phyloP scores from a whole-genome alignment of 176 grass and related monocot genomes.

The Metroxylon sagu region DNA sequence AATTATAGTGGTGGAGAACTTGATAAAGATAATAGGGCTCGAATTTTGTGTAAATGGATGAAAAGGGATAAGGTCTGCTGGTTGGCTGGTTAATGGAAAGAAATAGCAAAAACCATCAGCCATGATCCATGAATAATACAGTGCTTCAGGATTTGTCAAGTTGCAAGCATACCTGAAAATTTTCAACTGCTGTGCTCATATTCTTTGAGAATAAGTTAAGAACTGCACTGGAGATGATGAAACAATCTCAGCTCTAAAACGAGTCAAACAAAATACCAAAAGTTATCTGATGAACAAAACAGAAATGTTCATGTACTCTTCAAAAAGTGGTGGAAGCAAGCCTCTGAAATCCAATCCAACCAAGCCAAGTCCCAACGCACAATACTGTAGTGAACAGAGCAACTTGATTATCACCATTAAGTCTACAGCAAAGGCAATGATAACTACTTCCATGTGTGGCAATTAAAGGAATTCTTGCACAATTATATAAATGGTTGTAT shows the following conservation, averaged over 20 bases:
- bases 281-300: background rate
- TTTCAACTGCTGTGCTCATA: constrained; percentile 70
- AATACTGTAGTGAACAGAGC: constrained; percentile 42
- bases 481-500: no score
- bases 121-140: no score
- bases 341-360: constrained; percentile 95
- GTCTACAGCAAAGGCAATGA: constrained; percentile 4
- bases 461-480: no score
- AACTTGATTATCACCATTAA: background rate
- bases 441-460: background rate
- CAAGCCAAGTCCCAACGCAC: constrained; percentile 94
- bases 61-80: no score
- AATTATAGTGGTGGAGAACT: no score
- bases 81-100: no score
- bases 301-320: constrained; percentile 50
- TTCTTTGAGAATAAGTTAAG: constrained; percentile 93
- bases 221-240: constrained; percentile 59
- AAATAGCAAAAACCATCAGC: no score
- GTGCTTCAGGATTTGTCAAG: no score
- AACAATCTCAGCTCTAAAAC: constrained; percentile 19
- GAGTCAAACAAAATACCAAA: background rate
- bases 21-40: no score
- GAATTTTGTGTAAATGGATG: no score
- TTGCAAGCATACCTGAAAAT: constrained; percentile 68
- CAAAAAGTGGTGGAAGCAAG: constrained; percentile 90